Conservation (phyloP, 352 stramenopile species). For the Phytophthora tentaculata region DNA sequence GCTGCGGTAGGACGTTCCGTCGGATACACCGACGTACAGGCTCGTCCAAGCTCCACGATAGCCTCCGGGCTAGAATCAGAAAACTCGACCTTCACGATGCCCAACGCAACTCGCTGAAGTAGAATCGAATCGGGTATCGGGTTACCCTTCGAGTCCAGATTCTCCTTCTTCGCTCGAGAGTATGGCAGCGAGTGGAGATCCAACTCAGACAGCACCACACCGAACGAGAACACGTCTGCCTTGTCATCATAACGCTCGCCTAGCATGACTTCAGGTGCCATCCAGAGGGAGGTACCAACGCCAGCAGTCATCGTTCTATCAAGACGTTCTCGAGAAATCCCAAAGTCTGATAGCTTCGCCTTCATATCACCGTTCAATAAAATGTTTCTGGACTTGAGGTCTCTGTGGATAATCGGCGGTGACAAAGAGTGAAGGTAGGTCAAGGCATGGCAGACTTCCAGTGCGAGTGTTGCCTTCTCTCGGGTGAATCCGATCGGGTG, state of each 20-base stretch:
- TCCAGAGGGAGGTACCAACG: constrained; percentile 67
- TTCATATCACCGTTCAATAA: constrained; percentile 51
- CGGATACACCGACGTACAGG: constrained; percentile 32
- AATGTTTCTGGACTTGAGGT: constrained; percentile 55
- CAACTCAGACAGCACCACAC: constrained; percentile 63
- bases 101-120: constrained; percentile 29
- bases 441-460: constrained; percentile 46
- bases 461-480: constrained; percentile 32
- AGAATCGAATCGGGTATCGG: constrained; percentile 24
- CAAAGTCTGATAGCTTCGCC: constrained; percentile 73
- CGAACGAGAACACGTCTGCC: constrained; percentile 68
- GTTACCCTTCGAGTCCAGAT: constrained; percentile 19
- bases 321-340: constrained; percentile 42
- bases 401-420: constrained; percentile 37
- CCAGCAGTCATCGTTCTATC: constrained; percentile 45
- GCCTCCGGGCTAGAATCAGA: constrained; percentile 19
- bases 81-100: constrained; percentile 32
- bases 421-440: constrained; percentile 46
- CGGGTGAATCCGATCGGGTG: constrained; percentile 23
- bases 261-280: constrained; percentile 64
- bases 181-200: constrained; percentile 43
- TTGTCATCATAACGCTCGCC: constrained; percentile 64
- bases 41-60: constrained; percentile 25
- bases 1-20: constrained; percentile 28
- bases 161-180: constrained; percentile 21